A percentile compares a stretch with the other conserved stretches of the same genome.
These are phyloP conservation scores for Boletus eberwhitei DNA, from an alignment of 768 basidiomycete genomes.

Conservation along the genomic window DNA sequence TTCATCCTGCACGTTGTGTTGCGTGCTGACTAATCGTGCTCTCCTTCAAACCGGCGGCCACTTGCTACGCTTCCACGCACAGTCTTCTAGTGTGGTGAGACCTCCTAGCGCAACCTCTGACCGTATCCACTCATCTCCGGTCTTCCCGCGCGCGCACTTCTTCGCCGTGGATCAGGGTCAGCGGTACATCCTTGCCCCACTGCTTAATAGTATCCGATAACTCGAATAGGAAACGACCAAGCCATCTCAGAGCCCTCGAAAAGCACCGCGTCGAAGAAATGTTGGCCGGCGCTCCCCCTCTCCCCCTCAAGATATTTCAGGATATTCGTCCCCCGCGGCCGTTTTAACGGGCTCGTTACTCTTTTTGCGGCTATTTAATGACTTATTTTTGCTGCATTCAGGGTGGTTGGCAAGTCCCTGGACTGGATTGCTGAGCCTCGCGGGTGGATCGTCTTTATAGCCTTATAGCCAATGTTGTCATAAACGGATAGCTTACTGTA, in stretches of 20 bases:
- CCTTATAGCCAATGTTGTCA: neutral
- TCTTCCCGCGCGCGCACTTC: conserved; percentile 27
- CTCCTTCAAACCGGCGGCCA: conserved; percentile 23
- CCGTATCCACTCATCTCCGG: conserved; percentile 14
- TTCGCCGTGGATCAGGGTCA: conserved; percentile 32
- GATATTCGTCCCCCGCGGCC: conserved; percentile 15
- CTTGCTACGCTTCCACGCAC: conserved; percentile 20
- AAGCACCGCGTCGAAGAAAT: conserved; percentile 32
- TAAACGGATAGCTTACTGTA: neutral
- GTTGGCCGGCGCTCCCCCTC: neutral
- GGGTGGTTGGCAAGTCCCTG: conserved; percentile 1
- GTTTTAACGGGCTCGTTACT: neutral
- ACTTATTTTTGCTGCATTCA: conserved; percentile 24
- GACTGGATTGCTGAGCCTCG: conserved; percentile 9
- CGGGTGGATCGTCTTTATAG: conserved; percentile 9
- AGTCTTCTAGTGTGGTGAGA: conserved; percentile 8
- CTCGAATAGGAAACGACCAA: conserved; percentile 12
- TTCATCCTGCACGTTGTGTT: conserved; percentile 15
- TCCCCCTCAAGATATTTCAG: conserved; percentile 26
- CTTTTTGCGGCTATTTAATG: conserved; percentile 4
- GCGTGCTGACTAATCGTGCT: conserved; percentile 21
- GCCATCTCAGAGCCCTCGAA: conserved; percentile 24
- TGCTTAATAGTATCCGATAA: conserved; percentile 5
- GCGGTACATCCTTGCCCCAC: conserved; percentile 15
- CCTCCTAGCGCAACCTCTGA: conserved; percentile 4